Evolutionary conservation across 2,329 filamentous ascomycete species (phyloP).

Genomic region (Verticillium nonalfalfae): DNA sequence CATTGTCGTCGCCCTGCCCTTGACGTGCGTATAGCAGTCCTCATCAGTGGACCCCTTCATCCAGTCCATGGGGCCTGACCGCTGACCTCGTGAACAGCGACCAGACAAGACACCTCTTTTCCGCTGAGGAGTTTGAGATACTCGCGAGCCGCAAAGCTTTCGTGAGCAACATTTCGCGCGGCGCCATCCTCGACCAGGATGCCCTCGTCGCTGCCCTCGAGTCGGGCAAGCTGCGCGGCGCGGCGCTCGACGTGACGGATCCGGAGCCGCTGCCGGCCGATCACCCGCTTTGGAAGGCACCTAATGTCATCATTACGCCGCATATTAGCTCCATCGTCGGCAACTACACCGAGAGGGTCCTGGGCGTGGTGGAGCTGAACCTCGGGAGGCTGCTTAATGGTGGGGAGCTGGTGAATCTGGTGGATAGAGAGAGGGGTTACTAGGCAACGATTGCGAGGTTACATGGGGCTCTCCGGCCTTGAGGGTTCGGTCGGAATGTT

Average conservation of each 20-base stretch:
- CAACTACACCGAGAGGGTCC: slow-evolving; percentile 16
- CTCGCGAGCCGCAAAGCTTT: slow-evolving; percentile 41
- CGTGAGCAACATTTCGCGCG: slow-evolving; percentile 61
- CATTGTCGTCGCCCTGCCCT: slow-evolving; percentile 33
- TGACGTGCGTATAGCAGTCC: slow-evolving; percentile 17
- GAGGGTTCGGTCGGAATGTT: too few relatives aligned
- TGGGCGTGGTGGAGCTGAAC: slow-evolving; percentile 20
- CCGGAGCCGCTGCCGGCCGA: slow-evolving; percentile 62
- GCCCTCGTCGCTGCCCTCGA: slow-evolving; percentile 52
- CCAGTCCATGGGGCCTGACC: neutral
- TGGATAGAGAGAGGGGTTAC: slow-evolving; percentile 16
- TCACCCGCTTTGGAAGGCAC: slow-evolving; percentile 57
- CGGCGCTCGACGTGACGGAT: slow-evolving; percentile 66
- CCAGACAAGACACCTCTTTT: slow-evolving; percentile 32
- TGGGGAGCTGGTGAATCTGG: slow-evolving; percentile 20
- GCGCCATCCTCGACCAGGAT: slow-evolving; percentile 28
- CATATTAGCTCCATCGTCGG: slow-evolving; percentile 28
- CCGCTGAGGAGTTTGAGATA: slow-evolving; percentile 33
- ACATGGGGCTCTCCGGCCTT: too few relatives aligned
- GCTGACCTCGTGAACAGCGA: neutral
- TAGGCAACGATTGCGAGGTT: slow-evolving; percentile 1
- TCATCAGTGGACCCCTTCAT: neutral
- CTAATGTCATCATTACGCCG: slow-evolving; percentile 53
- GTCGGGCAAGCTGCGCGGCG: slow-evolving; percentile 37
- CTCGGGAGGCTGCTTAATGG: slow-evolving; percentile 19